phyloP scores from a whole-genome alignment of 2,329 filamentous ascomycete species.

The Drechslerella stenobrocha region DNA sequence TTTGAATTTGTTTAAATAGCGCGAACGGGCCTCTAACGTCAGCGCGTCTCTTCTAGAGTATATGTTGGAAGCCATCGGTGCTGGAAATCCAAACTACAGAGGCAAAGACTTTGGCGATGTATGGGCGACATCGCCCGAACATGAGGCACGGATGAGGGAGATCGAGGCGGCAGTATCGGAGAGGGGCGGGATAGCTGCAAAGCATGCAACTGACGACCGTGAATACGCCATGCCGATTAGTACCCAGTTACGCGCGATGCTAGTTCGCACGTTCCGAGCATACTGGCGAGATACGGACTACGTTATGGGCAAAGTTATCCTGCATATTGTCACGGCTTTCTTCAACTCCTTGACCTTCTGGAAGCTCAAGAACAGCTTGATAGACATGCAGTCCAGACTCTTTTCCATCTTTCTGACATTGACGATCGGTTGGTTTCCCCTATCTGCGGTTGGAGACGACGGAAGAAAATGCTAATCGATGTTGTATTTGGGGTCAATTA shows the following conservation, averaged over 20 bases:
- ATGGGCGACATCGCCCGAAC: slow-evolving; percentile 63
- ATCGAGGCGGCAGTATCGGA: slow-evolving; percentile 61
- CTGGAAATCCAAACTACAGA: slow-evolving; percentile 65
- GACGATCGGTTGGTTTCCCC: slow-evolving; percentile 65
- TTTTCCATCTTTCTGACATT: slow-evolving; percentile 78
- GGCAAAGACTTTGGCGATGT: slow-evolving; percentile 67
- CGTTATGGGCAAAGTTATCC: slow-evolving; percentile 65
- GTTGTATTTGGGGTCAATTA: not conserved
- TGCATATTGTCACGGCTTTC: slow-evolving; percentile 66
- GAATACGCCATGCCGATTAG: slow-evolving; percentile 67
- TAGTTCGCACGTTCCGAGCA: slow-evolving; percentile 64
- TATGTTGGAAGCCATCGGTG: slow-evolving; percentile 65
- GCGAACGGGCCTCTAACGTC: no score
- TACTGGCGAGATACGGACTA: slow-evolving; percentile 71
- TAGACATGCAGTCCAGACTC: slow-evolving; percentile 70
- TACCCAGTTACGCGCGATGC: slow-evolving; percentile 62
- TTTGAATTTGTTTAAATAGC: no score
- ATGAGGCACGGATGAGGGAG: slow-evolving; percentile 59
- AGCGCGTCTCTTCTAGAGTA: slow-evolving; percentile 56
- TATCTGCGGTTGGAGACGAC: not conserved
- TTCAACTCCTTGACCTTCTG: slow-evolving; percentile 75
- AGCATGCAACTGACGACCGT: slow-evolving; percentile 60
- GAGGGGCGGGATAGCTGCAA: slow-evolving; percentile 56
- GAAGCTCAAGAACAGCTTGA: slow-evolving; percentile 62
- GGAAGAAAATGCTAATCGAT: not conserved